A percentile compares a stretch with the other conserved stretches of the same genome.
Conservation (phyloP, 495 filamentous ascomycete genomes). For the Annulohypoxylon moriforme region DNA sequence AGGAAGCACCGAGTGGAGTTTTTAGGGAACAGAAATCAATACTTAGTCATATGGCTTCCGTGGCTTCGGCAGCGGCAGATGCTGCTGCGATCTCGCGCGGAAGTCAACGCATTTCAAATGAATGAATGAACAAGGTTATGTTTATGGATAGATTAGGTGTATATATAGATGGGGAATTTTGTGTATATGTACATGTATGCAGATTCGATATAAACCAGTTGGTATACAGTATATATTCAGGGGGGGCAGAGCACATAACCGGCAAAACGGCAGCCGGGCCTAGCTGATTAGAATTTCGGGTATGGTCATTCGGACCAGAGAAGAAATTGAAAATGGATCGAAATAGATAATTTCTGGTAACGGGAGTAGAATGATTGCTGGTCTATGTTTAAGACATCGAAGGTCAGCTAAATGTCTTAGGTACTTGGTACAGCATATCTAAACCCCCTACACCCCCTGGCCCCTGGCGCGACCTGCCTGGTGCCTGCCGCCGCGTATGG, state of each 20-base stretch:
- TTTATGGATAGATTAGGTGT: slow-evolving; percentile 12
- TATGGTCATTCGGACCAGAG: neutral
- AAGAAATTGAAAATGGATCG: slow-evolving; percentile 15
- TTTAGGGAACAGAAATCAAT: slow-evolving; percentile 38
- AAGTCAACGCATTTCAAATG: slow-evolving; percentile 37
- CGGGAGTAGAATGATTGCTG: neutral
- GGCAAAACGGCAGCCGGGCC: neutral
- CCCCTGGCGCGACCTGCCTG: slow-evolving; percentile 13
- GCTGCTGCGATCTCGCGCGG: slow-evolving; percentile 44
- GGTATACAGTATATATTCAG: slow-evolving; percentile 22
- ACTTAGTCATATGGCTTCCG: slow-evolving; percentile 48
- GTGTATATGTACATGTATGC: slow-evolving; percentile 8
- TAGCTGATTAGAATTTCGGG: neutral
- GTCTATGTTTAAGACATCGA: slow-evolving; percentile 15
- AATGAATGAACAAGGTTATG: slow-evolving; percentile 9
- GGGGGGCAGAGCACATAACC: neutral
- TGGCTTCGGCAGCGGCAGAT: slow-evolving; percentile 48
- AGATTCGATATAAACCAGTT: slow-evolving; percentile 1
- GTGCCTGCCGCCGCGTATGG: slow-evolving; percentile 4
- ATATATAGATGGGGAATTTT: slow-evolving; percentile 19
- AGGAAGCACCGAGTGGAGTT: slow-evolving; percentile 30
- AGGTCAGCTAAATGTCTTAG: slow-evolving; percentile 16
- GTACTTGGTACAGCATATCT: slow-evolving; percentile 14
- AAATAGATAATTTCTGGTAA: neutral
- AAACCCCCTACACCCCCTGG: slow-evolving; percentile 10